Evolutionary conservation across 164 flowering plant species (phyloP), one percentile per base, ranked within the genome.

Genomic region (Santalum album): DNA sequence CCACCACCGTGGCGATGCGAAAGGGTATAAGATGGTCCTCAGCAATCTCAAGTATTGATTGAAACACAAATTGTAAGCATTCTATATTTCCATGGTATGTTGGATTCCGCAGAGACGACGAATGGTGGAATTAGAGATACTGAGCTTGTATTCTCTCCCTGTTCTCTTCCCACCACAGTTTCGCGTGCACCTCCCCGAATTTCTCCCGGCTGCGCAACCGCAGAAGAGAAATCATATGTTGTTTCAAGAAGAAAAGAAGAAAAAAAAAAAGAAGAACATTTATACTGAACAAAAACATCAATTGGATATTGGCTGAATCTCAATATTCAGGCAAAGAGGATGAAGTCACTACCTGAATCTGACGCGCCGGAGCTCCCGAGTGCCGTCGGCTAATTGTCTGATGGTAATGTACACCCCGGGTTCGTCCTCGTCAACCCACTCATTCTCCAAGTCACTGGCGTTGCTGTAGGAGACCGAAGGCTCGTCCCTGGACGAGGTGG

Each of bases 361-460:
- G 42, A 94, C 95, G 11, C 99, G 90, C 27, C 97, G 75, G 12
- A 94, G 89, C 74, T 94, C 99, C 63, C 96, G 75, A 0, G 85
- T 78, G 49, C 99, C 99, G 60, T 94, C 97, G 0, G 78, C 77
- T 44, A 87, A 61, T 55, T 91, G 96, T 64, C 97, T 81, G 60
- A 94, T 84, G 35, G 99, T 94, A 46, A 94, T 90, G 68, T 84
- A 87, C 2, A 94, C 97, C 3, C 99, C 99, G 2, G 96, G 97
- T 61, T 94, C 97, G 56, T 94, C 99, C 66, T 94, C 72, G 60
- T 82, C 96, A 17, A 90, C 80, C 99, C 99, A 94, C 61, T 94
- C 99, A 0, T 82, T 52, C 29, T 94, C 97, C 52, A 75, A 43
- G n/a, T 94, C 99, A 50, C 95, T 90, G 32, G 88, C 96, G 65